A percentile compares a stretch with the other conserved stretches of the same genome.
phyloP scores from a whole-genome alignment of 805 yeast genomes.

The Pichia membranifaciens region DNA sequence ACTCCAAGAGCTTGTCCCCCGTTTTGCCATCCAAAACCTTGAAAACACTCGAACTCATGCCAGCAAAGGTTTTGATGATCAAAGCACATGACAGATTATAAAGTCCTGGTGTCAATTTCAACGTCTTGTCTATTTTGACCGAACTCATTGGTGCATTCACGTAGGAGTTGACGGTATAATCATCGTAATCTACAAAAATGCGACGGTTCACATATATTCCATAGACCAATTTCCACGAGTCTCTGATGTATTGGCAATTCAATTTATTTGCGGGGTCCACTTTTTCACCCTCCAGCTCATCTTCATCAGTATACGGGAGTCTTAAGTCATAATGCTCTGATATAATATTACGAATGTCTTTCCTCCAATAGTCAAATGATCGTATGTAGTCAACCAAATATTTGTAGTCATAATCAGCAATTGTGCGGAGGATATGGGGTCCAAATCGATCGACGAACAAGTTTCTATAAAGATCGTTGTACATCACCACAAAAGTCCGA shows the following conservation, averaged over 20 bases:
- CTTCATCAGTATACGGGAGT: neutral
- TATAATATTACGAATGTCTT: conserved; percentile 22
- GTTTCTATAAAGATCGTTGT: conserved; percentile 44
- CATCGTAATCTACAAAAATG: conserved; percentile 41
- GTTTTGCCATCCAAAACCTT: conserved; percentile 34
- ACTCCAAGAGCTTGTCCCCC: conserved; percentile 32
- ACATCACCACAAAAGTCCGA: conserved; percentile 37
- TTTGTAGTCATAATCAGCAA: conserved; percentile 22
- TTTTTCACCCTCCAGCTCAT: conserved; percentile 7
- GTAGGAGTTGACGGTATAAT: conserved; percentile 36
- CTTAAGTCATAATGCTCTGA: conserved; percentile 20
- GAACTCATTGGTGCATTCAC: conserved; percentile 16
- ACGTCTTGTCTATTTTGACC: conserved; percentile 35
- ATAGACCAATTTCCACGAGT: conserved; percentile 52
- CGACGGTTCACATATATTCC: conserved; percentile 47
- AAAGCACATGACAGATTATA: conserved; percentile 49
- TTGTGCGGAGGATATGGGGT: conserved; percentile 18
- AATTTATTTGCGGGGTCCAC: conserved; percentile 14
- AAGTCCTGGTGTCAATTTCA: conserved; percentile 43
- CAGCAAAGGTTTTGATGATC: conserved; percentile 47
- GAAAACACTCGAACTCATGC: conserved; percentile 55
- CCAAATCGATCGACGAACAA: conserved; percentile 30
- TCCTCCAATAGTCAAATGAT: conserved; percentile 34
- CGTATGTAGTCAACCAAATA: conserved; percentile 26
- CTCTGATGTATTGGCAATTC: conserved; percentile 35